Base-by-base conservation (phyloP, 805 yeast genomes). In the Pichia heedii region DNA sequence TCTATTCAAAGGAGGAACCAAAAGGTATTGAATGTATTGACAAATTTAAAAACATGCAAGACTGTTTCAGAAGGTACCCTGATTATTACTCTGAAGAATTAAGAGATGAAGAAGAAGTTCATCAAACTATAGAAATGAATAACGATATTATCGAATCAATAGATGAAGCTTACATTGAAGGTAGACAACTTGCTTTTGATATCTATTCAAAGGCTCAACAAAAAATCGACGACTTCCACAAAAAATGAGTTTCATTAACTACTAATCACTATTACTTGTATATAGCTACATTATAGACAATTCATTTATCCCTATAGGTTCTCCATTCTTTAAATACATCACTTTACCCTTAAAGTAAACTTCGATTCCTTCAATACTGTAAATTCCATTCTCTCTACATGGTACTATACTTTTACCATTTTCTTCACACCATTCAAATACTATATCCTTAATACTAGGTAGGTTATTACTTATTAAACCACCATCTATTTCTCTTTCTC, bases 1-100 rank as follows among this genome's bases (percentile, higher is more conserved):
- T 93, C 36, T 88, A 83, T 70, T 88, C 97, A 7, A 86, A 82
- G 56, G 81, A 82, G 46, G 97, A 90, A 61, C 97, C 97, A 60
- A 90, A 90, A 70, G 98, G 98, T 39, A 77, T 84, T 48, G 97
- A 93, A 63, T 93, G 98, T 67, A 77, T 90, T 54, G 86, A 84
- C 55, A 84, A 84, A 68, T 93, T 90, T 68, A 79, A 81, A 62
- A 76, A 69, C 56, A 93, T 90, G 97, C 96, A 94, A 69, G 74
- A 77, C 49, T 93, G 98, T 68, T 93, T 93, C 79, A 81, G 90
- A 69, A 70, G 76, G 60, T 76, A 89, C 65, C 97, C 97, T 24
- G 98, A 93, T 47, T 81, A 84, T 41, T 93, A 93, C 66, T 84
- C 88, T 51, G 97, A 89, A 60, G 96, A 89, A 65, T 71, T 88